These are phyloP conservation scores for Brettanomyces custersianus DNA, from an alignment of 805 yeast genomes.

Conservation along the genomic window DNA sequence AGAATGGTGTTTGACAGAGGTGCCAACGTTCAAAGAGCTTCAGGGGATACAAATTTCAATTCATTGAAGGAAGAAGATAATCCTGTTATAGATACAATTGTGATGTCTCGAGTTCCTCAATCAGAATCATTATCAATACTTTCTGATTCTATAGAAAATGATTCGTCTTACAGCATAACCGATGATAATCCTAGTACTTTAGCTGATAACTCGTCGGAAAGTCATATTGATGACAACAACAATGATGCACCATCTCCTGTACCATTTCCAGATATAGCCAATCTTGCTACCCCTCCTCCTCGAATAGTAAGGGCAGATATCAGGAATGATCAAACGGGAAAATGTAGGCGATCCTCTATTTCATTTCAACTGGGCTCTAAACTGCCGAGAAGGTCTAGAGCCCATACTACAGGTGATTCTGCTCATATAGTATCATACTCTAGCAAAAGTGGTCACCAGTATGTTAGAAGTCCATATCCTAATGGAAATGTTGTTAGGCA, in stretches of 20 bases:
- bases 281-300: too few species aligned
- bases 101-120: too few species aligned
- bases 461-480: constrained; percentile 2
- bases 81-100: too few species aligned
- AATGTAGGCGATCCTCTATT: constrained; percentile 19
- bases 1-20: constrained; percentile 29
- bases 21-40: constrained; percentile 20
- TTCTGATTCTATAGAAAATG: too few species aligned
- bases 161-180: too few species aligned
- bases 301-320: constrained; percentile 17
- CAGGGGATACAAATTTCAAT: not conserved
- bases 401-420: not conserved
- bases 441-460: not conserved
- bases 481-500: not conserved
- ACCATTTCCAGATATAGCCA: too few species aligned
- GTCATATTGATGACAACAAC: too few species aligned
- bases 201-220: too few species aligned
- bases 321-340: constrained; percentile 14
- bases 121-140: too few species aligned
- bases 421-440: not conserved
- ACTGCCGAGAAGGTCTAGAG: constrained; percentile 3
- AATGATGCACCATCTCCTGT: too few species aligned
- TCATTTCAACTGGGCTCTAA: constrained; percentile 13
- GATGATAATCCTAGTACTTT: too few species aligned
- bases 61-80: too few species aligned